Evolutionary conservation across 2,329 filamentous ascomycete genomes (phyloP).

Genomic region (Exserohilum rostratum): DNA sequence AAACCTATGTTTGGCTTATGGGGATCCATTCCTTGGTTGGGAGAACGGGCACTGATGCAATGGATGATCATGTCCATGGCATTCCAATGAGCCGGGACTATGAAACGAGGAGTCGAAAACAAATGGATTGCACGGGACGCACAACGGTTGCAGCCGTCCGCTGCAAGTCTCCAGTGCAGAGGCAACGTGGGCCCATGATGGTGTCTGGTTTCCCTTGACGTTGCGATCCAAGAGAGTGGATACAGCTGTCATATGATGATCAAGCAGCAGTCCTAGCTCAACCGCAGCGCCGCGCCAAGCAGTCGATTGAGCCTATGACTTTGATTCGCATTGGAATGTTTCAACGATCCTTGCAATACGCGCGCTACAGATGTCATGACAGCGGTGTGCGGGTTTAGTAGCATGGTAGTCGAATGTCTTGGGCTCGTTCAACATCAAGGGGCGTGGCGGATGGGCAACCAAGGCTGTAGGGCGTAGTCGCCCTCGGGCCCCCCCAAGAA

Average conservation of each 20-base stretch:
- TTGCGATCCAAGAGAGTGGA: slow-evolving; percentile 35
- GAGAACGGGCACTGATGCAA: slow-evolving; percentile 14
- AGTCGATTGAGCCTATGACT: slow-evolving; percentile 21
- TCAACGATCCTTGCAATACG: slow-evolving; percentile 12
- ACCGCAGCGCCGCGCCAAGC: slow-evolving; percentile 33
- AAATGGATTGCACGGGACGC: slow-evolving; percentile 13
- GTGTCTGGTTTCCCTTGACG: slow-evolving; percentile 25
- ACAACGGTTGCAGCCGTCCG: slow-evolving; percentile 14
- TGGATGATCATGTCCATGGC: slow-evolving; percentile 14
- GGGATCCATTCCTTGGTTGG: slow-evolving; percentile 17
- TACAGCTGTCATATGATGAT: slow-evolving; percentile 45
- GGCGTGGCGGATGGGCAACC: no score
- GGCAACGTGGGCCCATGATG: slow-evolving; percentile 17
- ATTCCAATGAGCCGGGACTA: slow-evolving; percentile 27
- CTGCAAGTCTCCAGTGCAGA: slow-evolving; percentile 9
- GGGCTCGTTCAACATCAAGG: no score
- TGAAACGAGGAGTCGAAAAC: slow-evolving; percentile 34
- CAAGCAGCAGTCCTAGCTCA: slow-evolving; percentile 28
- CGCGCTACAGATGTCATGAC: slow-evolving; percentile 15
- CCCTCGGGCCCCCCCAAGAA: no score
- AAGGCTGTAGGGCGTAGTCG: no score
- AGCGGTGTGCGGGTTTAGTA: slow-evolving; percentile 13
- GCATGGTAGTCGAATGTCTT: neutral
- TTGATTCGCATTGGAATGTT: slow-evolving; percentile 24
- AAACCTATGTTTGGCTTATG: slow-evolving; percentile 15